Base-by-base conservation (phyloP, 1,284 basidiomycete species). In the Tranzscheliella williamsii region DNA sequence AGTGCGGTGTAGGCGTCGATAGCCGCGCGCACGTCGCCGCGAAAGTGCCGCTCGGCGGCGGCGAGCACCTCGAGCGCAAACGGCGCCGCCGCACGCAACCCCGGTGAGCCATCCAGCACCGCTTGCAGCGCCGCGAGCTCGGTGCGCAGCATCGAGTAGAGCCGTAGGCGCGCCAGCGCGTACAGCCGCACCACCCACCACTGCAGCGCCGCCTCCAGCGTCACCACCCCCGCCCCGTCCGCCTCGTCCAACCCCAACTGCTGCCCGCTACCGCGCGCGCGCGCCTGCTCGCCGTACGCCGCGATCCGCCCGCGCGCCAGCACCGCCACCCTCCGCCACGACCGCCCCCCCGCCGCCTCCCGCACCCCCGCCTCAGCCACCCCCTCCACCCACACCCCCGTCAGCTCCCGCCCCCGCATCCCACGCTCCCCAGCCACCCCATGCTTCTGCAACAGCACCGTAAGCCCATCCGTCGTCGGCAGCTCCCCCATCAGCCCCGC, bases 101-200 rank as follows among this genome's bases (percentile, higher is more conserved):
- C 15, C 26, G 26, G 26, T 27, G 8, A 27, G 26, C 8, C 26
- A 27, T n/a, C n/a, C n/a, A n/a, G n/a, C n/a, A n/a, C n/a, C n/a
- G n/a, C n/a, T n/a, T n/a, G n/a, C n/a, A n/a, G n/a, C n/a, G n/a
- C n/a, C n/a, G 26, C 39, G 29, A 67, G n/a, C 24, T 67, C 65
- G 18, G 39, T 47, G 13, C 43, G 22, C 18, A 67, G n/a, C 42
- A 61, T 50, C 20, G 52, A 44, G 24, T 53, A 50, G 23, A 68
- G 31, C 24, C 45, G 42, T 26, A 68, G 33, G 21, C 66, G 24
- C 13, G 44, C 31, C n/a, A 68, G 39, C 5, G 61, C 36, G 16
- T 68, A 60, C 21, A 68, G 35, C 6, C 66, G 40, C 0, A 64
- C 34, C 11, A 20, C 47, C 66, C 66, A 68, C 66, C 66, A 68